Percentiles rank a stretch among this genome's conserved stretches.
These are phyloP conservation scores for Penicillium olsonii DNA, from an alignment of 2,329 filamentous ascomycete genomes.

Conservation along the genomic window DNA sequence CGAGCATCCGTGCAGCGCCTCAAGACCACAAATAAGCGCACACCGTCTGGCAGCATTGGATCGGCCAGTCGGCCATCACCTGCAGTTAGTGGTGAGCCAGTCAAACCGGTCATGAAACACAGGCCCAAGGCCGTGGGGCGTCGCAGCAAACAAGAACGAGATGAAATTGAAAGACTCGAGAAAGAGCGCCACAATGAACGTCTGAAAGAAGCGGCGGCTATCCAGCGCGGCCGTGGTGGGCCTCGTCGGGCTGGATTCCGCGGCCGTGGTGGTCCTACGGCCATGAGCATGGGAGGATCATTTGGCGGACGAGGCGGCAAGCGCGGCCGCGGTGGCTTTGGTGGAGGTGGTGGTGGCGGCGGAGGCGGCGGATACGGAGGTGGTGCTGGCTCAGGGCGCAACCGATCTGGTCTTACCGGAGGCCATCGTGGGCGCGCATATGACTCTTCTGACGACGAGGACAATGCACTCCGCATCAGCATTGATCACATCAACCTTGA, in stretches of 20 bases:
- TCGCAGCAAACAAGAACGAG: conserved; percentile 49
- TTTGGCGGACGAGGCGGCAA: conserved; percentile 25
- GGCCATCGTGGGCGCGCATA: conserved; percentile 22
- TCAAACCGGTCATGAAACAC: conserved; percentile 45
- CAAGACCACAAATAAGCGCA: conserved; percentile 44
- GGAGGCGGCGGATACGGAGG: conserved; percentile 31
- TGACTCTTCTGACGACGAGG: conserved; percentile 49
- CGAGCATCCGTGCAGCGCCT: conserved; percentile 44
- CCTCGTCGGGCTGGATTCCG: conserved; percentile 33
- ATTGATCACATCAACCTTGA: conserved; percentile 61
- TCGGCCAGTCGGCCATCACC: conserved; percentile 27
- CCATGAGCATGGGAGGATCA: conserved; percentile 30
- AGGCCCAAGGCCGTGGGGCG: conserved; percentile 44
- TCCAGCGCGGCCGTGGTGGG: conserved; percentile 35
- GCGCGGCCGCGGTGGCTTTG: conserved; percentile 26
- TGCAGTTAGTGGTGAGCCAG: conserved; percentile 27
- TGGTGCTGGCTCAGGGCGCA: conserved; percentile 29
- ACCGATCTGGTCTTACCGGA: conserved; percentile 29
- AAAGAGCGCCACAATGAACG: conserved; percentile 43
- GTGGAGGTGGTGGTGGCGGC: conserved; percentile 25
- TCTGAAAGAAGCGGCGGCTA: conserved; percentile 43
- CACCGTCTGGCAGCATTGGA: conserved; percentile 39
- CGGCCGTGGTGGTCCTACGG: conserved; percentile 32
- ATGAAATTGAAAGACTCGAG: conserved; percentile 45
- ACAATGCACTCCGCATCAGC: conserved; percentile 49